phyloP scores from a whole-genome alignment of 129 eudicot genomes.

The Tagetes erecta region DNA sequence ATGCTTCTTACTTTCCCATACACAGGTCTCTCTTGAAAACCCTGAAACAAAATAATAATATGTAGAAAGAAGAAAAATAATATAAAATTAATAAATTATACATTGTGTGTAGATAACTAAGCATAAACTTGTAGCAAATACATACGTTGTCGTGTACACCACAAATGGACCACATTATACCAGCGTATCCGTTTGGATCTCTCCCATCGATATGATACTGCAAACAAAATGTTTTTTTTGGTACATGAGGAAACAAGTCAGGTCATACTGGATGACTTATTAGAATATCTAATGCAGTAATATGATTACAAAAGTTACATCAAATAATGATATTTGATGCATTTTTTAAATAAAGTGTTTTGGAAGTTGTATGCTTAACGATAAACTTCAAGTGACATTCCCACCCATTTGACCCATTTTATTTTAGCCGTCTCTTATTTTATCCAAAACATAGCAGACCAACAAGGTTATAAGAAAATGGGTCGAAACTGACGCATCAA shows the following conservation, averaged over 20 bases:
- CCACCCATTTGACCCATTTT: background rate
- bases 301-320: background rate
- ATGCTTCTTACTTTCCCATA: slow-evolving; percentile 93
- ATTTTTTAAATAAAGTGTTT: background rate
- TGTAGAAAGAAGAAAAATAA: background rate
- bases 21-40: slow-evolving; percentile 81
- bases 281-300: background rate
- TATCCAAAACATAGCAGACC: background rate
- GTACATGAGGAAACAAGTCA: background rate
- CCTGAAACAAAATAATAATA: slow-evolving; percentile 43
- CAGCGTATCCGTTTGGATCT: slow-evolving; percentile 96
- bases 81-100: background rate
- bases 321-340: background rate
- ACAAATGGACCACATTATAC: slow-evolving; percentile 99
- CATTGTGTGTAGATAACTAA: background rate
- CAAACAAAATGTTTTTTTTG: background rate
- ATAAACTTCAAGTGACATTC: background rate
- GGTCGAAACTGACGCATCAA: slow-evolving; percentile 11
- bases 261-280: slow-evolving; percentile 5
- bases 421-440: no score
- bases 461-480: background rate
- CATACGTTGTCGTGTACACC: slow-evolving; percentile 94
- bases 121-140: background rate
- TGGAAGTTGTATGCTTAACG: background rate
- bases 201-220: slow-evolving; percentile 95